Evolutionary conservation across 768 basidiomycete species (phyloP).

Genomic region (Tulasnella sp.): DNA sequence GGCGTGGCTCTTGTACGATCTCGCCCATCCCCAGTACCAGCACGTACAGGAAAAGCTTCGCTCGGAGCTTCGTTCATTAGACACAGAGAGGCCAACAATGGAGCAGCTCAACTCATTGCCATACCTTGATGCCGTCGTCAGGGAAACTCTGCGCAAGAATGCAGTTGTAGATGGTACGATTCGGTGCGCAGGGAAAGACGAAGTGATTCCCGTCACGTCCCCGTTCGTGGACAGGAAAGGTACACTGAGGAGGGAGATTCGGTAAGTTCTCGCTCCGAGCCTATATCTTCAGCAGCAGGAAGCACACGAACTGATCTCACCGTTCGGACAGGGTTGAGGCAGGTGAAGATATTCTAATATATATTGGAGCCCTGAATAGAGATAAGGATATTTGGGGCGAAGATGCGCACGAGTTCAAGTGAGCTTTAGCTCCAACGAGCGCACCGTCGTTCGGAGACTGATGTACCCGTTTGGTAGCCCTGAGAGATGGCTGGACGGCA

Average conservation of each 20-base stretch:
- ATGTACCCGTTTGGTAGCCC: slow-evolving; percentile 37
- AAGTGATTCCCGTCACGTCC: slow-evolving; percentile 13
- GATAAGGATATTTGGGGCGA: slow-evolving; percentile 52
- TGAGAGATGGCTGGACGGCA: slow-evolving; percentile 48
- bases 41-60: slow-evolving; percentile 50
- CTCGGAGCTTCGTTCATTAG: slow-evolving; percentile 42
- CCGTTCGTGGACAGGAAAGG: slow-evolving; percentile 15
- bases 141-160: slow-evolving; percentile 17
- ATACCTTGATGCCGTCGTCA: slow-evolving; percentile 30
- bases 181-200: slow-evolving; percentile 10
- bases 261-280: neutral
- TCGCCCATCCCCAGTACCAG: slow-evolving; percentile 38
- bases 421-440: neutral
- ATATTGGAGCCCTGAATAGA: slow-evolving; percentile 47
- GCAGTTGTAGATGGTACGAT: slow-evolving; percentile 1
- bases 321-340: slow-evolving; percentile 24
- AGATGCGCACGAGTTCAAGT: slow-evolving; percentile 56
- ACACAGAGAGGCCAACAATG: slow-evolving; percentile 10
- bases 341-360: slow-evolving; percentile 39
- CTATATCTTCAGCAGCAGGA: neutral
- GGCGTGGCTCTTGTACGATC: slow-evolving; percentile 53
- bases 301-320: neutral
- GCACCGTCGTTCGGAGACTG: neutral
- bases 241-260: neutral
- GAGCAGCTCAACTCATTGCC: slow-evolving; percentile 29